These are phyloP conservation scores for Rhodomyrtus tomentosa DNA, from an alignment of 345 rosid genomes.

Conservation along the genomic window DNA sequence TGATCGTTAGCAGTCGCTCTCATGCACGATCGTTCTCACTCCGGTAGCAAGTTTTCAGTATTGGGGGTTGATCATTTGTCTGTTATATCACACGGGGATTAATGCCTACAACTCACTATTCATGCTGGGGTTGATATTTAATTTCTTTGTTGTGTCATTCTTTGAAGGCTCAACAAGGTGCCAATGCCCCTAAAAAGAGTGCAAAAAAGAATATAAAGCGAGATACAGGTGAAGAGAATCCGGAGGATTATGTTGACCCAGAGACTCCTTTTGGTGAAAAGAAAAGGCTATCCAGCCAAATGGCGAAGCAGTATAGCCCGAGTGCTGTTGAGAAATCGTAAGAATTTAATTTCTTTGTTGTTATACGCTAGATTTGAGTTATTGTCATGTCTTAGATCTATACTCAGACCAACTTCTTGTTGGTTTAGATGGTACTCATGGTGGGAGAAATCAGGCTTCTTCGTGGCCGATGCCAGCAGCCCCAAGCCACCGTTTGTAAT, in stretches of 20 bases:
- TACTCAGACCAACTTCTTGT: neutral
- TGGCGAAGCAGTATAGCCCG: slow-evolving; percentile 90
- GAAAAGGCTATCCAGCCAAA: slow-evolving; percentile 63
- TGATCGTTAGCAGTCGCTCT: neutral
- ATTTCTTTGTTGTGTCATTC: neutral
- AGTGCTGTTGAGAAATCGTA: slow-evolving; percentile 76
- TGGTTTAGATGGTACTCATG: slow-evolving; percentile 73
- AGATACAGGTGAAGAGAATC: slow-evolving; percentile 52
- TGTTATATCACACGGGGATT: neutral
- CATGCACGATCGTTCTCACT: neutral
- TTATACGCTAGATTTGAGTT: neutral
- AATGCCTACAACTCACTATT: neutral
- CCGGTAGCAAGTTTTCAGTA: neutral
- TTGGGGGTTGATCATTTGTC: neutral
- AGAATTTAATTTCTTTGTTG: slow-evolving; percentile 9
- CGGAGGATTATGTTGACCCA: slow-evolving; percentile 64
- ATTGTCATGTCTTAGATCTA: neutral
- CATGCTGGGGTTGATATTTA: no score
- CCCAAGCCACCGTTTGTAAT: slow-evolving; percentile 65
- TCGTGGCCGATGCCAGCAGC: slow-evolving; percentile 65
- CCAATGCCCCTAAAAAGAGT: slow-evolving; percentile 37
- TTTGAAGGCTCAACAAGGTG: slow-evolving; percentile 39
- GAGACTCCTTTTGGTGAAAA: slow-evolving; percentile 64
- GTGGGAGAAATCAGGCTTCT: slow-evolving; percentile 81
- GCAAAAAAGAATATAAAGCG: slow-evolving; percentile 53